phyloP scores from a whole-genome alignment of 148 eudicot genomes.

The Salicornia ramosissima region DNA sequence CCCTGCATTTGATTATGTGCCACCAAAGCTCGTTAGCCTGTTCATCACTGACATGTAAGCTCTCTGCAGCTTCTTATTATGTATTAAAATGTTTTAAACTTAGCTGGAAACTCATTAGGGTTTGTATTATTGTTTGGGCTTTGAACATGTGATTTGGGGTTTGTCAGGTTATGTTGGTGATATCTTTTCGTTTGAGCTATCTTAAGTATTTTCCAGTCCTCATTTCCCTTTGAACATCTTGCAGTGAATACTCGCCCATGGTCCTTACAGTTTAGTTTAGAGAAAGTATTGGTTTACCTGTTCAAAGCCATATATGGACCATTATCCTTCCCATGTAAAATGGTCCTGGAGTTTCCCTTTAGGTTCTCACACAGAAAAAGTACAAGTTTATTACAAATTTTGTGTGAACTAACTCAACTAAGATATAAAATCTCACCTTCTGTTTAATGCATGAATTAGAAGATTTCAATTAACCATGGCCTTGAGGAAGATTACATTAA shows the following conservation, averaged over 20 bases:
- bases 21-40: constrained; percentile 86
- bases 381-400: background rate
- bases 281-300: background rate
- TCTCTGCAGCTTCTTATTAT: background rate
- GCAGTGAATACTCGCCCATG: too few relatives aligned
- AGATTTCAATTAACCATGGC: background rate
- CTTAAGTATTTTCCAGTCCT: too few relatives aligned
- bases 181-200: background rate
- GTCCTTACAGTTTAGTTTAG: background rate
- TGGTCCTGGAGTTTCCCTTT: background rate
- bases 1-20: constrained; percentile 97
- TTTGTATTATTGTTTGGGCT: background rate
- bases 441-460: background rate
- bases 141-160: background rate
- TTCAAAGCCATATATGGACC: background rate
- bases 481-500: background rate
- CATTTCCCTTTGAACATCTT: background rate
- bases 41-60: constrained; percentile 97
- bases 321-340: background rate
- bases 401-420: too few relatives aligned
- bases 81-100: background rate
- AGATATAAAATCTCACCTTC: too few relatives aligned
- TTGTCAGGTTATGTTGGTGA: background rate
- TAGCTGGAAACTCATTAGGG: too few relatives aligned
- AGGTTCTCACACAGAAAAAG: background rate